Base-by-base conservation (phyloP, 2,329 filamentous ascomycete species). In the Rhynchosporium graminicola region DNA sequence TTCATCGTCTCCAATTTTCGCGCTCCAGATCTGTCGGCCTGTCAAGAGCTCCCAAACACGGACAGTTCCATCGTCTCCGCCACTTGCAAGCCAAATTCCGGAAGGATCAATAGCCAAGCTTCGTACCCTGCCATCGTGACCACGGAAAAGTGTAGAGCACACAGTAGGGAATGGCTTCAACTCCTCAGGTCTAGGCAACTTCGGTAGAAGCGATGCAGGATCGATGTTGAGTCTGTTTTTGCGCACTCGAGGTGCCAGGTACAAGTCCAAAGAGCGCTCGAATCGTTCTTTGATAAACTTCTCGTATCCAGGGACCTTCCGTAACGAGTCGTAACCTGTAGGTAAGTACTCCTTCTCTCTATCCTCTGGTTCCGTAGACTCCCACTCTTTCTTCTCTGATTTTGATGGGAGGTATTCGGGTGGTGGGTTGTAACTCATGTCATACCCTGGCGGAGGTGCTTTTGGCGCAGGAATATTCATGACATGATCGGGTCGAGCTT, bases 401-500 rank as follows among this genome's bases (percentile, higher is more conserved):
- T 89, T 86, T 60, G 91, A 90, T 1, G 94, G 96, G 2, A 99
- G 80, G 75, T 98, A 99, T 79, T 99, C 95, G 3, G 89, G 85
- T 56, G 96, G 95, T 29, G 95, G 95, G 76, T 98, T 97, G 76
- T 99, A 98, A 73, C 92, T 97, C 75, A 97, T 86, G 72, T 97
- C 93, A 75, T 97, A 97, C 58, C 92, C 92, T 33, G 95, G 95
- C 43, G 95, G 94, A 33, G 94, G 87, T 56, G 96, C 82, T 75
- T 99, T 99, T 4, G 95, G 95, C 1, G 95, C 94, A 15, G 95
- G 90, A 60, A 98, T 89, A 73, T 97, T 91, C 93, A 98, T 98
- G 42, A 90, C 82, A 75, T 98, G 91, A 65, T 93, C 89, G 40
- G 90, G 86, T 69, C 89, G 84, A 10, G 91, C 86, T 69, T 89